Evolutionary conservation across 129 eudicot species (phyloP).

Genomic region (Deinandra increscens): DNA sequence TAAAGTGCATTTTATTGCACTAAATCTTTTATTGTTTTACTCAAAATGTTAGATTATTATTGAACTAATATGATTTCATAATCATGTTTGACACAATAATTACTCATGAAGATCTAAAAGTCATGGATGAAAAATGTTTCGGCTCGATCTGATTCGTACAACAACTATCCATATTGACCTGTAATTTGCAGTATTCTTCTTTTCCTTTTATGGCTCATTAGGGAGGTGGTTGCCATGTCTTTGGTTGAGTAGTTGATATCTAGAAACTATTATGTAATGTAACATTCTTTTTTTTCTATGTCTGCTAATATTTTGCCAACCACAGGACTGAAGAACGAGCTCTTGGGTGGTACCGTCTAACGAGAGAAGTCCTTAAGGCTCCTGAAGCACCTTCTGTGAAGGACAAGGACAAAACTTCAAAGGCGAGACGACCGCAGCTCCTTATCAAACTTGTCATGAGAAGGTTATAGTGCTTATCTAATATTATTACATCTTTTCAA

Average conservation of each 20-base stretch:
- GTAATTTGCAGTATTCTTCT: not conserved
- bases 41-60: not conserved
- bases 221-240: constrained; percentile 12
- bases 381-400: constrained; percentile 70
- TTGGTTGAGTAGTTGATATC: constrained; percentile 25
- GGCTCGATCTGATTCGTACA: not conserved
- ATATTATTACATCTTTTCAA: constrained; percentile 12
- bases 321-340: constrained; percentile 92
- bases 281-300: constrained; percentile 1
- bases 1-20: not conserved
- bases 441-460: constrained; percentile 96
- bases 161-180: not conserved
- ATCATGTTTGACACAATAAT: not conserved
- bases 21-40: not conserved
- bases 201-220: not conserved
- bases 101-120: not conserved
- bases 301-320: constrained; percentile 17
- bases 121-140: not conserved
- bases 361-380: constrained; percentile 79
- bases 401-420: constrained; percentile 75
- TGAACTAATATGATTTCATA: constrained; percentile 1
- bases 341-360: constrained; percentile 90
- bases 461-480: constrained; percentile 47
- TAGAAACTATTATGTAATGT: not conserved
- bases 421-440: constrained; percentile 86